phyloP scores from a whole-genome alignment of 129 eudicot species.

The Smallanthus sonchifolius region DNA sequence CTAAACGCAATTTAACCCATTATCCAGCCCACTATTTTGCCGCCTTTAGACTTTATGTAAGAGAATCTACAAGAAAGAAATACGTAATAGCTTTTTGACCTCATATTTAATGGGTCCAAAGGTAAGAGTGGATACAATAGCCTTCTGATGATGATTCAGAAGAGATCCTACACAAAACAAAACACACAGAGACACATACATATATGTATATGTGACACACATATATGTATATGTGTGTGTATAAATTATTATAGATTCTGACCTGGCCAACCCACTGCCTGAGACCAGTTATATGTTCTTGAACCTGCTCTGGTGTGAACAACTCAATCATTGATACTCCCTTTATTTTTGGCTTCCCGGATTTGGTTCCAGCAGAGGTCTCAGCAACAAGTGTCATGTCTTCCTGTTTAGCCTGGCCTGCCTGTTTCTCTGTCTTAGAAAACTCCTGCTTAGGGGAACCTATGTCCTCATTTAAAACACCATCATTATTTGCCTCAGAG shows the following conservation, averaged over 20 bases:
- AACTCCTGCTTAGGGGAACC: constrained; percentile 36
- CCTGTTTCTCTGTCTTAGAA: constrained; percentile 51
- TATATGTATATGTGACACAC: no score
- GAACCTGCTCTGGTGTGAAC: constrained; percentile 89
- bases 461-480: constrained; percentile 33
- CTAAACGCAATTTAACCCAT: neutral
- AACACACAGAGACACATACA: no score
- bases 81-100: neutral
- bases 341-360: constrained; percentile 87
- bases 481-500: constrained; percentile 34
- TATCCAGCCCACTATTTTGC: neutral
- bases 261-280: constrained; percentile 99
- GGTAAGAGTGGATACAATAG: constrained; percentile 3
- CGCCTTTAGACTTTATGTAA: neutral
- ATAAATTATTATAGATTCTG: constrained; percentile 11
- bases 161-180: constrained; percentile 3
- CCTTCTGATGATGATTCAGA: neutral
- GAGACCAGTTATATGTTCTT: constrained; percentile 87
- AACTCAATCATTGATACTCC: constrained; percentile 92
- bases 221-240: neutral
- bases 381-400: constrained; percentile 43
- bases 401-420: constrained; percentile 43
- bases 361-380: constrained; percentile 50
- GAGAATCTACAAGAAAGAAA: neutral
- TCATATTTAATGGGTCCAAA: constrained; percentile 4